Conservation (phyloP, 768 basidiomycete species). For the Cystofilobasidium bisporidii region DNA sequence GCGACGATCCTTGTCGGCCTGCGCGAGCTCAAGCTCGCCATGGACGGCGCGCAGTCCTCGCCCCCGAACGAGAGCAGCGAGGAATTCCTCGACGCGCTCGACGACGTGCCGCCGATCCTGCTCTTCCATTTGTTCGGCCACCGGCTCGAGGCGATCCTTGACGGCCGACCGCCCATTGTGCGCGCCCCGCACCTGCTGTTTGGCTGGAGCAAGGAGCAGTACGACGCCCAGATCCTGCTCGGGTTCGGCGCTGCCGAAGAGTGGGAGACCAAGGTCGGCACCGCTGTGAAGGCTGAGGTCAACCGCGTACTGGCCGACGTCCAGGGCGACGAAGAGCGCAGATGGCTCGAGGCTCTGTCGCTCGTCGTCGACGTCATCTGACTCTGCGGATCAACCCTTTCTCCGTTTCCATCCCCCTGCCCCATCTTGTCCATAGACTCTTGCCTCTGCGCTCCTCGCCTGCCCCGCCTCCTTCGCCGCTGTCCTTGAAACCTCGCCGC, state of each 20-base stretch:
- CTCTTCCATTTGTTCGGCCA: conserved; percentile 22
- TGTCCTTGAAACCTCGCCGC: too few relatives aligned
- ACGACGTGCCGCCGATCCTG: conserved; percentile 27
- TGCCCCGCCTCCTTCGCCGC: too few relatives aligned
- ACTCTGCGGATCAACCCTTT: background rate
- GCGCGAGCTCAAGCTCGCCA: conserved; percentile 23
- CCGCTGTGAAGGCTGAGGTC: conserved; percentile 15
- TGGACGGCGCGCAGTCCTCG: background rate
- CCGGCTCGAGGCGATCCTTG: background rate
- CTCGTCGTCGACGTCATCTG: conserved; percentile 19
- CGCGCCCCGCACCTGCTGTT: conserved; percentile 12
- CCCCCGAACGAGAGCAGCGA: background rate
- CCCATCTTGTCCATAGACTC: too few relatives aligned
- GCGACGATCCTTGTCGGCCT: conserved; percentile 16
- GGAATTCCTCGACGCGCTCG: conserved; percentile 21
- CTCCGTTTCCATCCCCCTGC: too few relatives aligned
- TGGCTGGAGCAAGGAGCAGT: conserved; percentile 11
- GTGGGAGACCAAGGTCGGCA: conserved; percentile 24
- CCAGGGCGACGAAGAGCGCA: conserved; percentile 1
- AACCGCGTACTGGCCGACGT: background rate
- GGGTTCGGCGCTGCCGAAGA: conserved; percentile 26
- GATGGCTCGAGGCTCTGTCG: background rate
- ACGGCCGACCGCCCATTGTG: background rate
- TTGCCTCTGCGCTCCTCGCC: too few relatives aligned
- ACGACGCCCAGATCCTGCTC: conserved; percentile 11